Base-by-base conservation (phyloP, 1,139 yeast species). In the Sugiyamaella xylanicola region DNA sequence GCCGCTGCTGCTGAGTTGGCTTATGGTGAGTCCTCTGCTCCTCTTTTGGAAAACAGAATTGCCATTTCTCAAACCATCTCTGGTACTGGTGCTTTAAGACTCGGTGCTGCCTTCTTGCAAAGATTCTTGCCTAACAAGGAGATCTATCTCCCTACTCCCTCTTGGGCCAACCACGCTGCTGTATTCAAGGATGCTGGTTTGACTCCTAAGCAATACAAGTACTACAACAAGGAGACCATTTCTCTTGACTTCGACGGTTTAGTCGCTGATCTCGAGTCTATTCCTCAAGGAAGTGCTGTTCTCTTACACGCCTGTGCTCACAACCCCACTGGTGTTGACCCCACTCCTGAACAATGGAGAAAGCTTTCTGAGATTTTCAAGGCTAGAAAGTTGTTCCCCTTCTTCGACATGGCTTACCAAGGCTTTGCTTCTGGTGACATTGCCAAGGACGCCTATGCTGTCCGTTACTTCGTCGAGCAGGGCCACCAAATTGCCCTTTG, bases 251-350 rank as follows among this genome's bases (percentile, higher is more conserved):
- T 86, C 62, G 74, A 78, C 9, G 97, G 96, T 0, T 85, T 85
- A 66, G 68, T 92, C 37, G 70, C 70, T 32, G 80, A 93, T 59
- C 85, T 93, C 63, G 77, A 81, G 56, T 58, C 72, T 27, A 97
- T 97, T 25, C 92, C 93, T 52, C 70, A 73, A 17, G 95, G 95
- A 39, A 86, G 96, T 8, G 81, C 89, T 46, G 87, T 93, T 65
- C 79, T 92, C 59, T 78, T 93, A 61, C 99, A 93, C 72, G 93
- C 97, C 19, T 91, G 98, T 72, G 97, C 98, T 59, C 99, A 93
- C 76, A 93, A 93, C 75, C 99, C 99, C 60, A 93, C 99, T 35
- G 99, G 98, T 62, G 85, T 92, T 72, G 99, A 93, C 74, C 96
- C 96, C 64, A 85, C 89, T 27, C 75, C 78, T 55, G 95, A 85